Evolutionary conservation across 805 yeast genomes (phyloP).

Genomic region (Wickerhamiella slavikovae): DNA sequence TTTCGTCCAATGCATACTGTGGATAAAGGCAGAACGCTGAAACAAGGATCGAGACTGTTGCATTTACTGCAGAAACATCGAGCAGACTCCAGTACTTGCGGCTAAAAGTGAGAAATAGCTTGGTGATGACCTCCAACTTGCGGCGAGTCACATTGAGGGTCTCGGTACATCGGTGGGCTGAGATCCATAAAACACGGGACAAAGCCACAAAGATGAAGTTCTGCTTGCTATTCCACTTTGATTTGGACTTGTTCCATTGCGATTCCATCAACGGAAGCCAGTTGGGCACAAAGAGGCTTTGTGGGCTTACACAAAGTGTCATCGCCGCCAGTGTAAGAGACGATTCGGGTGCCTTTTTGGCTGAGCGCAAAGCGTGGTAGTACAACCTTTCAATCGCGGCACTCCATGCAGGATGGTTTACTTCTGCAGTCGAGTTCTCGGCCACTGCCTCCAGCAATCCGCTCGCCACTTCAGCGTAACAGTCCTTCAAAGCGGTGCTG

Average conservation of each 20-base stretch:
- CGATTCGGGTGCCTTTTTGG: slow-evolving; percentile 38
- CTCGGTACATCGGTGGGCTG: slow-evolving; percentile 67
- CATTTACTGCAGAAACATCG: slow-evolving; percentile 38
- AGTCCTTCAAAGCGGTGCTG: slow-evolving; percentile 42
- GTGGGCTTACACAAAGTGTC: slow-evolving; percentile 60
- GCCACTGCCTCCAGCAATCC: slow-evolving; percentile 65
- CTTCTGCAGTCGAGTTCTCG: slow-evolving; percentile 75
- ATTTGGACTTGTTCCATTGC: slow-evolving; percentile 38
- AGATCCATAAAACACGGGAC: slow-evolving; percentile 75
- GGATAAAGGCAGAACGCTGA: slow-evolving; percentile 61
- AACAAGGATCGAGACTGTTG: slow-evolving; percentile 54
- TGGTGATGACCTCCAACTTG: slow-evolving; percentile 45
- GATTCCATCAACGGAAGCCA: slow-evolving; percentile 59
- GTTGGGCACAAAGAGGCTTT: slow-evolving; percentile 42
- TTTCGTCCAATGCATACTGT: slow-evolving; percentile 61
- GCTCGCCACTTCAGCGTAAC: slow-evolving; percentile 71
- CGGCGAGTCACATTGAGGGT: slow-evolving; percentile 74
- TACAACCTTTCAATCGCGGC: slow-evolving; percentile 51
- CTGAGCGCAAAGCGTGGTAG: slow-evolving; percentile 27
- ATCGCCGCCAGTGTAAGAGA: slow-evolving; percentile 51
- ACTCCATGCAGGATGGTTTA: slow-evolving; percentile 89
- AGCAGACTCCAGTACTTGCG: slow-evolving; percentile 62
- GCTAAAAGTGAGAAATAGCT: slow-evolving; percentile 28
- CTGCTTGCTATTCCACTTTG: slow-evolving; percentile 32
- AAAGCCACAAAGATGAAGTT: slow-evolving; percentile 41